Conservation (phyloP, 805 yeast species). For the Maudiozyma pseudohumilis region DNA sequence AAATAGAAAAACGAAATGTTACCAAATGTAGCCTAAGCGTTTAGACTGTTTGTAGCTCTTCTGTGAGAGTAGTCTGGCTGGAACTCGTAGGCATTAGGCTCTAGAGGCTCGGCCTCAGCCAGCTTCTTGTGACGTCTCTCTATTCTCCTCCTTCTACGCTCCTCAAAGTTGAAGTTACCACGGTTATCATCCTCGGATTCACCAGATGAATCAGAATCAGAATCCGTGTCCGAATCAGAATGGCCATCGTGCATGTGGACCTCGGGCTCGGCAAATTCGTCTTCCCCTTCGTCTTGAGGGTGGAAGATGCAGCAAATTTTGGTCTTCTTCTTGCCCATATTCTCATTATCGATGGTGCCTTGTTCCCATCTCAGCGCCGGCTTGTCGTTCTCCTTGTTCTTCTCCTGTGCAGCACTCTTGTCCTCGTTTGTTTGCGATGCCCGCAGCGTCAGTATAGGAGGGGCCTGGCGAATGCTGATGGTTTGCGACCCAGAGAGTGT, state of each 20-base stretch:
- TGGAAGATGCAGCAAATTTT: conserved; percentile 86
- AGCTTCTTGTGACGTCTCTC: conserved; percentile 28
- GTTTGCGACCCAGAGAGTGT: conserved; percentile 14
- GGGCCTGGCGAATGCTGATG: conserved; percentile 12
- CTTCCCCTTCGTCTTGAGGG: conserved; percentile 51
- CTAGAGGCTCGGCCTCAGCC: conserved; percentile 23
- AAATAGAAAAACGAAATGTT: not conserved
- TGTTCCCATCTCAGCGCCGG: conserved; percentile 72
- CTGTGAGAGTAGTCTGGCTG: conserved; percentile 55
- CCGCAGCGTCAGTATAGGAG: conserved; percentile 23
- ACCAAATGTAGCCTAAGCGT: not conserved
- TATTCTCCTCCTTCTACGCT: conserved; percentile 27
- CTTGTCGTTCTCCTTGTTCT: conserved; percentile 17
- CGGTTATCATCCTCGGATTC: conserved; percentile 35
- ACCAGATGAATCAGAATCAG: conserved; percentile 19
- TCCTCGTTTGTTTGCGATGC: conserved; percentile 8
- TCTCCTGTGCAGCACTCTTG: conserved; percentile 5
- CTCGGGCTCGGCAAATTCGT: conserved; percentile 11
- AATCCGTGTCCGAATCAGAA: conserved; percentile 18
- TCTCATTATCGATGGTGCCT: conserved; percentile 82
- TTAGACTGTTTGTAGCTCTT: conserved; percentile 3
- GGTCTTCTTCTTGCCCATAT: conserved; percentile 78
- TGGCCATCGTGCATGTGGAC: conserved; percentile 4
- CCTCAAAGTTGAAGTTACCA: conserved; percentile 25
- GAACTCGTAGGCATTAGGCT: conserved; percentile 80